Evolutionary conservation across 768 basidiomycete genomes (phyloP), one percentile per base, ranked within the genome.

Genomic region (Boletus pseudopeckii): DNA sequence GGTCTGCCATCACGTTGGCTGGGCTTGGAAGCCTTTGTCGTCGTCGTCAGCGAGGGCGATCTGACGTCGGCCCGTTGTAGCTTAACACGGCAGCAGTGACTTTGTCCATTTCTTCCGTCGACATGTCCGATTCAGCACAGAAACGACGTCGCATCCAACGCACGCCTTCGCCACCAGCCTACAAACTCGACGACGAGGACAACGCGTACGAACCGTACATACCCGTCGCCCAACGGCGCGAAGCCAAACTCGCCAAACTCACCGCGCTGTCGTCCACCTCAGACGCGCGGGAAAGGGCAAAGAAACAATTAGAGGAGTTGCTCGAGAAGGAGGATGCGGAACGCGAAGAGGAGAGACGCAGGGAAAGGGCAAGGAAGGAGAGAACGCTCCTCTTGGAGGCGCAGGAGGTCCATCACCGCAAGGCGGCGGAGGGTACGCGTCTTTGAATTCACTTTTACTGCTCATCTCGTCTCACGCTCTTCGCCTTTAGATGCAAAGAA

Each of bases 341-440:
- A 56, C 80, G 83, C 45, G 92, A 93, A 61, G 90, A 92, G 63
- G 90, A 95, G 66, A 69, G 75, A 49, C 76, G 77, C 33, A 80
- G 80, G 60, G 92, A 96, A 68, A 85, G 80, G 63, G 81, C 83
- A 18, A 73, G 95, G 56, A 88, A 85, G 69, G 92, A 95, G 73
- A 75, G 92, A 61, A 97, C 94, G 0, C 72, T 99, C 45, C 73
- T 99, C 46, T 70, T 93, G 64, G 94, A 97, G 68, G 97, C 97
- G 1, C 93, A 98, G 71, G 96, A 98, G 66, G 95, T 98, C 32
- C 92, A 96, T 64, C 79, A 80, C 24, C 79, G 79, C 69, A 92
- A 87, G 71, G 91, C 88, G 5, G 79, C 77, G 50, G 90, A 96
- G 75, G 89, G 92, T 91, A 50, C 43, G 74, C 65, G 17, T 39